phyloP scores from a whole-genome alignment of 73 alveolate genomes.

The Paramecium octaurelia region DNA sequence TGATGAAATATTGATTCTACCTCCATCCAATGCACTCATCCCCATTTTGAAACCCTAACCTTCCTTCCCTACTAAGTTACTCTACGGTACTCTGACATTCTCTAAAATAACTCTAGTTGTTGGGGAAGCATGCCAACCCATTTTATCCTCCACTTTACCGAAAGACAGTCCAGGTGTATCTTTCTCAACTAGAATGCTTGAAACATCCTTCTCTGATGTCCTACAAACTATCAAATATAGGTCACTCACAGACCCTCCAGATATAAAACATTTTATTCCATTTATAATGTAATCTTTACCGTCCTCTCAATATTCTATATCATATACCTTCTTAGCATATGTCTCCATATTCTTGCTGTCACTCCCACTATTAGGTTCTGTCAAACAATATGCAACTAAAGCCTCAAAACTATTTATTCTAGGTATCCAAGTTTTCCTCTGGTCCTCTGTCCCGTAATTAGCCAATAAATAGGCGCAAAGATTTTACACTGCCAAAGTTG shows the following conservation, averaged over 20 bases:
- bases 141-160: slow-evolving; percentile 75
- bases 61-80: slow-evolving; percentile 66
- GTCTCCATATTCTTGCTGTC: slow-evolving; percentile 85
- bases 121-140: slow-evolving; percentile 89
- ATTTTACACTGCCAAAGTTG: slow-evolving; percentile 78
- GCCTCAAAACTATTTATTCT: slow-evolving; percentile 62
- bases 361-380: slow-evolving; percentile 90
- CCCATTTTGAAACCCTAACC: slow-evolving; percentile 90
- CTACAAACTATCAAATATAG: slow-evolving; percentile 69
- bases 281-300: slow-evolving; percentile 81
- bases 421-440: slow-evolving; percentile 69
- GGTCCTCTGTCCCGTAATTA: slow-evolving; percentile 69
- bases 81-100: slow-evolving; percentile 79
- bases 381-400: slow-evolving; percentile 81
- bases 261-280: slow-evolving; percentile 84
- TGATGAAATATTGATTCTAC: slow-evolving; percentile 85
- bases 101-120: slow-evolving; percentile 75
- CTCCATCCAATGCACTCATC: slow-evolving; percentile 88
- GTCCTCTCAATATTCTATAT: not conserved
- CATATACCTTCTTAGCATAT: slow-evolving; percentile 49
- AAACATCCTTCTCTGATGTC: slow-evolving; percentile 83
- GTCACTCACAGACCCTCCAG: slow-evolving; percentile 80
- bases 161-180: slow-evolving; percentile 76
- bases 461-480: slow-evolving; percentile 83
- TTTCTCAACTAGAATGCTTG: slow-evolving; percentile 74